Conservation (phyloP, 225 moss, liverwort and hornwort species). For the Physcomitrium patens region DNA sequence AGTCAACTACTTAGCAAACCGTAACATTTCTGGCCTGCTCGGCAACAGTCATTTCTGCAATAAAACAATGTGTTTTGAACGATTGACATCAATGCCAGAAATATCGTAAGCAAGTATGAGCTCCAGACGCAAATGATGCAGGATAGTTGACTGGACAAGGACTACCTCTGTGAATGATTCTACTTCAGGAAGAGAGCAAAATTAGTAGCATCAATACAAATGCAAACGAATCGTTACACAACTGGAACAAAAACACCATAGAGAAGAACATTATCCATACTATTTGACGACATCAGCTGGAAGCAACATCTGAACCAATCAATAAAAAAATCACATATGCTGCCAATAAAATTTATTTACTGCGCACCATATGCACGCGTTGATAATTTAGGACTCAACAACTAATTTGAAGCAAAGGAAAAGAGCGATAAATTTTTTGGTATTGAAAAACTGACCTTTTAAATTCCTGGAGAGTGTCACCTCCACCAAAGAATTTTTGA, state of each 20-base stretch:
- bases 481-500: slow-evolving; percentile 78
- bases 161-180: neutral
- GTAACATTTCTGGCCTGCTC: neutral
- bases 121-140: neutral
- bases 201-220: neutral
- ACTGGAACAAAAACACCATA: neutral
- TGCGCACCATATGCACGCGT: neutral
- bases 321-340: neutral
- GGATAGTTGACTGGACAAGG: neutral
- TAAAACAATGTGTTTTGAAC: neutral
- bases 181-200: neutral
- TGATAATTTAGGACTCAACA: neutral
- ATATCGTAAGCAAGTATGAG: neutral
- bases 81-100: neutral
- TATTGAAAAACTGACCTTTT: slow-evolving; percentile 49
- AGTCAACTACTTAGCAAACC: neutral
- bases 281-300: neutral
- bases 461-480: slow-evolving; percentile 79
- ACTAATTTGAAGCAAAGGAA: neutral
- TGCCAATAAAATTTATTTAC: neutral
- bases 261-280: neutral
- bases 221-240: neutral
- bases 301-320: neutral
- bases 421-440: neutral
- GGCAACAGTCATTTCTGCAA: neutral